Evolutionary conservation across 2,329 filamentous ascomycete genomes (phyloP), one percentile per base, ranked within the genome.

Genomic region (Talaromyces sp.): DNA sequence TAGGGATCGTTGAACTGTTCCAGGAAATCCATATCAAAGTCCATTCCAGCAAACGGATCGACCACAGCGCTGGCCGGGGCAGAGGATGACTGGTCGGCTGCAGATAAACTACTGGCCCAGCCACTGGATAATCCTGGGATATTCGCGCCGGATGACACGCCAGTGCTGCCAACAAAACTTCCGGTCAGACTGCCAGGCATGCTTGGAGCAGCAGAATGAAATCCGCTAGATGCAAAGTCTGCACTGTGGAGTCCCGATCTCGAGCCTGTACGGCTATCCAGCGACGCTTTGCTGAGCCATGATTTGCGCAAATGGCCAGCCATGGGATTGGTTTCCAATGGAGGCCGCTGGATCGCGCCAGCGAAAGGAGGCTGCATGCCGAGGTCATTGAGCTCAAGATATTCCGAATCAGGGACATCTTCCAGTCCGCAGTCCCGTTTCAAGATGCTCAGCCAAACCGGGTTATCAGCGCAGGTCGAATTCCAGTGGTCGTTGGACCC

Each of bases 381-480:
- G 21, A 79, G 61, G 62, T 77, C 74, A 12, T 70, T 66, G 17
- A 75, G 68, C 53, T 71, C 69, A 12, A 74, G 69, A 48, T 70
- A 67, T 19, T 74, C 69, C 7, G 71, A 68, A n/a, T 68, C 65
- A 12, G 69, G 70, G 1, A 68, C 60, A 17, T 66, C 63, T 24
- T 71, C 68, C 19, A 80, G 64, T 3, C 77, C 77, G 43, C 72
- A 68, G 61, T 79, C 74, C 10, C 74, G 74, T 64, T 80, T 80
- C 56, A 80, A 65, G 27, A 78, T 67, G 59, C 73, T 72, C 11
- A 80, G 68, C 78, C 78, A 80, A 10, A 74, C 67, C n/a, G 74
- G 68, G 55, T 79, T 79, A 63, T 80, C 78, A 8, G 78, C 78
- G 59, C 76, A 76, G 3, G 78, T 80, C 66, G 78, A 72, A 56